Percentiles rank a stretch among this genome's conserved stretches.
Evolutionary conservation across 768 basidiomycete genomes (phyloP).

Genomic region (Leccinum barrowsii): DNA sequence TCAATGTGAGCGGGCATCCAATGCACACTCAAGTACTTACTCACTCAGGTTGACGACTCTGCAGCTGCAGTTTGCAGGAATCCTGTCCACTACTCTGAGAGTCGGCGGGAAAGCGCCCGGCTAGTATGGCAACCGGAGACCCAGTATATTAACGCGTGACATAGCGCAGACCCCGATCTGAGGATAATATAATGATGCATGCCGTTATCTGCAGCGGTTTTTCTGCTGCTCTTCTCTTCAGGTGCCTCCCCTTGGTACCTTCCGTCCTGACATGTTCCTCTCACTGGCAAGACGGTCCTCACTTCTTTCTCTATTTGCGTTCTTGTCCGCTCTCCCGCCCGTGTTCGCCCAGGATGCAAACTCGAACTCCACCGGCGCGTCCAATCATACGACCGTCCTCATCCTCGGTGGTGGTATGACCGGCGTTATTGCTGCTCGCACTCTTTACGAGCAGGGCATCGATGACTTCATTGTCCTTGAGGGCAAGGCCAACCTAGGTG

Average conservation of each 20-base stretch:
- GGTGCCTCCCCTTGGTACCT: neutral
- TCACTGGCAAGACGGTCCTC: neutral
- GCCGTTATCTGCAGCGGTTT: neutral
- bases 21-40: no score
- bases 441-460: conserved; percentile 50
- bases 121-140: no score
- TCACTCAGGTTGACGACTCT: no score
- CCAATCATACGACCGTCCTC: conserved; percentile 38
- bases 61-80: no score
- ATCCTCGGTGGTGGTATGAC: conserved; percentile 67
- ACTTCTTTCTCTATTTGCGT: neutral
- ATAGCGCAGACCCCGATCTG: no score
- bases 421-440: conserved; percentile 62
- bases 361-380: neutral
- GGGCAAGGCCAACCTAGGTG: conserved; percentile 57
- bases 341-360: conserved; percentile 5
- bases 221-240: neutral
- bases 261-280: conserved; percentile 11
- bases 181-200: neutral
- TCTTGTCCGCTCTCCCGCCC: conserved; percentile 1
- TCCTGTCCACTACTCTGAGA: no score
- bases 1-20: no score
- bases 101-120: no score
- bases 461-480: conserved; percentile 59
- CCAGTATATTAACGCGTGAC: neutral